These are phyloP conservation scores for Nicotiana undulata DNA, from an alignment of 257 asterid species.

Conservation along the genomic window DNA sequence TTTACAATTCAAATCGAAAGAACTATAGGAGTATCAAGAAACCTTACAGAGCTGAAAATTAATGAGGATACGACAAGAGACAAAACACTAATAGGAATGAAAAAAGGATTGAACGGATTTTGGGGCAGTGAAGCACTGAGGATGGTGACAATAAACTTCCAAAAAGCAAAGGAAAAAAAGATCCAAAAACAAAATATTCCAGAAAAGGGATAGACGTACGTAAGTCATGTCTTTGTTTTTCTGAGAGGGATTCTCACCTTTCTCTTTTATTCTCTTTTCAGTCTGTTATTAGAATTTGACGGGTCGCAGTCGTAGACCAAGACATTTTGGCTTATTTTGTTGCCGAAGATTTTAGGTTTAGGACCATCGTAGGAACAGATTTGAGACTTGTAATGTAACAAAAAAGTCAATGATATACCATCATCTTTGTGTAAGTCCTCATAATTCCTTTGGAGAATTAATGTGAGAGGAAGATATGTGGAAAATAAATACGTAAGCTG, in stretches of 20 bases:
- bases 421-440: neutral
- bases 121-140: neutral
- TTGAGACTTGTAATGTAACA: too few species aligned
- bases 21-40: neutral
- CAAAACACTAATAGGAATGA: too few species aligned
- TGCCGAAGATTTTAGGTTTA: neutral
- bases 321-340: neutral
- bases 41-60: too few species aligned
- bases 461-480: neutral
- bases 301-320: neutral
- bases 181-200: neutral
- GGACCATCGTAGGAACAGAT: too few species aligned
- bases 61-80: too few species aligned
- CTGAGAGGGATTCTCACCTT: neutral
- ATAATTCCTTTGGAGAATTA: neutral
- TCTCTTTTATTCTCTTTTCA: slow-evolving; percentile 1
- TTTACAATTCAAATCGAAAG: neutral
- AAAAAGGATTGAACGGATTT: neutral
- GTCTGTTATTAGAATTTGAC: neutral
- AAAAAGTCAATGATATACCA: too few species aligned
- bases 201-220: neutral
- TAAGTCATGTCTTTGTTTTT: neutral
- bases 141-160: neutral
- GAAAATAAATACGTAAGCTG: neutral
- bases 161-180: neutral